Conservation (phyloP, 1,284 basidiomycete genomes). For the Apiotrichum porosum region DNA sequence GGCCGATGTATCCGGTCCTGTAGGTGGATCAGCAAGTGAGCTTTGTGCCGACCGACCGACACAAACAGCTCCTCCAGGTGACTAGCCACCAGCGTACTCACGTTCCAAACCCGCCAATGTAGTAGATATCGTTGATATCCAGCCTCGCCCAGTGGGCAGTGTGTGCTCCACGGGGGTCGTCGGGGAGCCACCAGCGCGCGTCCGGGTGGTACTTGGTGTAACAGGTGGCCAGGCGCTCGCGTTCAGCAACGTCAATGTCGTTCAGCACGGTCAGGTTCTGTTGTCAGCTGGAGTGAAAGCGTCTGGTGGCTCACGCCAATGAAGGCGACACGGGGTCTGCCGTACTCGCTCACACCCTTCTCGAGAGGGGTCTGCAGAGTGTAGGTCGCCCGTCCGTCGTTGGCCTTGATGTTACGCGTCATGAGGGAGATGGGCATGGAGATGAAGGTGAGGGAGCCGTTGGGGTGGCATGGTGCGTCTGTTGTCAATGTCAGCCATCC, state of each 20-base stretch:
- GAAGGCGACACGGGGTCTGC: conserved; percentile 54
- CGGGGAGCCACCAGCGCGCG: conserved; percentile 42
- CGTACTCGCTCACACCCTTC: conserved; percentile 47
- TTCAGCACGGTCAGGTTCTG: conserved; percentile 41
- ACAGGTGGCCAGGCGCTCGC: conserved; percentile 26
- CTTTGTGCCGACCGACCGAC: background rate
- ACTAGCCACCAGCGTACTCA: conserved; percentile 39
- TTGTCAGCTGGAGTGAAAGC: background rate
- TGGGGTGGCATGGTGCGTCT: conserved; percentile 55
- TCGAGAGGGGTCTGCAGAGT: conserved; percentile 51
- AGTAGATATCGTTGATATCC: conserved; percentile 53
- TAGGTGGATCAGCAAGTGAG: too few species aligned
- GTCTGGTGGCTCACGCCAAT: conserved; percentile 51
- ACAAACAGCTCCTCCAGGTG: background rate
- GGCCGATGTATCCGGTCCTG: conserved; percentile 56
- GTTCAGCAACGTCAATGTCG: conserved; percentile 22
- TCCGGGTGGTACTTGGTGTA: conserved; percentile 44
- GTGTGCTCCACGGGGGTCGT: conserved; percentile 30
- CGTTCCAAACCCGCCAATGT: conserved; percentile 64
- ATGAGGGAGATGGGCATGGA: conserved; percentile 62
- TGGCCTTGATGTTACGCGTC: conserved; percentile 57
- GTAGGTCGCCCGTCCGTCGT: conserved; percentile 54
- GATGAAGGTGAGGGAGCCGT: conserved; percentile 60
- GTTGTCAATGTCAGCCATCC: conserved; percentile 3
- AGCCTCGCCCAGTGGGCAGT: conserved; percentile 41